Evolutionary conservation across 179 eudicot species (phyloP).

Genomic region (Beta lomatogona): DNA sequence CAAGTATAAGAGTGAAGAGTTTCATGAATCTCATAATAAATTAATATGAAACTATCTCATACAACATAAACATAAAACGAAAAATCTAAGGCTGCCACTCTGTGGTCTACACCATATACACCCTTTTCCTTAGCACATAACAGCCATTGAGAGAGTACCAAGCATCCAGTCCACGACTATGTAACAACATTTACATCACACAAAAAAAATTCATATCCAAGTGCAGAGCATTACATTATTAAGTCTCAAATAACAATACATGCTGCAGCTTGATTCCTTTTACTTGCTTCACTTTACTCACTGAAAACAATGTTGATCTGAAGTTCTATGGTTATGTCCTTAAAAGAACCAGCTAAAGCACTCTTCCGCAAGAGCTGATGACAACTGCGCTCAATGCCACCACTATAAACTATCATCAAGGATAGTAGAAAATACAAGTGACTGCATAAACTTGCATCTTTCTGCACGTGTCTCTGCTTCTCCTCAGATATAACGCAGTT

Average conservation of each 20-base stretch:
- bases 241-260: constrained; percentile 13
- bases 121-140: constrained; percentile 4
- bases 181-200: constrained; percentile 13
- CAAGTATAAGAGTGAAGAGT: too few relatives aligned
- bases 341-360: not conserved
- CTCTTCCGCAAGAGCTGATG: constrained; percentile 10
- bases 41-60: not conserved
- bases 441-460: constrained; percentile 51
- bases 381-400: not conserved
- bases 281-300: not conserved
- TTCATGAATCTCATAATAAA: not conserved
- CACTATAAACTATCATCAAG: constrained; percentile 51
- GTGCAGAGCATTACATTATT: constrained; percentile 1
- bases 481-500: constrained; percentile 35
- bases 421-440: constrained; percentile 50
- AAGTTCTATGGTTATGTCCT: constrained; percentile 15
- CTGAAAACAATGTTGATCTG: constrained; percentile 11
- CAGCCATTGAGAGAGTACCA: not conserved
- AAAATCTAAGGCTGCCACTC: constrained; percentile 1
- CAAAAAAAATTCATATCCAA: constrained; percentile 15
- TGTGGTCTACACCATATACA: not conserved
- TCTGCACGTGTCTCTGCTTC: constrained; percentile 42
- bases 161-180: constrained; percentile 13
- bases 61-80: not conserved
- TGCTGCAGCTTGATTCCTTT: constrained; percentile 11